Evolutionary conservation across 2,329 filamentous ascomycete species (phyloP), one percentile per base, ranked within the genome.

Genomic region (Diplodia intermedia): DNA sequence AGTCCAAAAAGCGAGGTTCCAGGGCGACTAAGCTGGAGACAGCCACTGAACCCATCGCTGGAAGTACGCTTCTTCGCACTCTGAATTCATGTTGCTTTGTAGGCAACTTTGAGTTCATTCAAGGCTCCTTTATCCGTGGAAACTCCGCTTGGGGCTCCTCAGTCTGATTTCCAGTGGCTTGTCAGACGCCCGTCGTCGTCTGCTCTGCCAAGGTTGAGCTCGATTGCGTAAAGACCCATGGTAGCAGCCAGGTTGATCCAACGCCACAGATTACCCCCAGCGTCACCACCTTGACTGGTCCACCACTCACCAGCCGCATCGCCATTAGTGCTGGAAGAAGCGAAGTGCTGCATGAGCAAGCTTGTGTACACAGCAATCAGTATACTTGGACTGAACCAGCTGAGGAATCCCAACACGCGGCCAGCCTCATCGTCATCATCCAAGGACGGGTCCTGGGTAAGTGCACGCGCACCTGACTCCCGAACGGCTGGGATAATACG

Each of bases 311-410:
- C 86, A 20, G 78, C 75, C 4, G 74, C 88, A 78, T 83, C 79
- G 77, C 82, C 31, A 78, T 82, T 88, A 65, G 85, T 81, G 26
- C 82, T 87, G 18, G 86, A 90, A 12, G 91, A 90, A 5, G 93
- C 91, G 76, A 99, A 98, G 79, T 99, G 95, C 78, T 98, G 95
- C 83, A 98, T 90, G 40, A 99, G 82, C 62, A 99, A 82, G 79
- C 94, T 97, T 2, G 95, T 99, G 79, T 99, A 99, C 36, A 98
- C 94, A 4, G 95, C 91, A 70, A 99, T 94, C 66, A 99, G 85
- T 67, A 98, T 96, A 29, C 92, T 96, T 0, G 95, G 94, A 20
- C 92, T 95, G 81, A 97, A 98, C 88, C 94, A 97, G 73, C 91
- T 95, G 50, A 98, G 83, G 71, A 97, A 88, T 0, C 91, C 92